phyloP scores from a whole-genome alignment of 1,139 yeast species.

The Meyerozyma smithsonii region DNA sequence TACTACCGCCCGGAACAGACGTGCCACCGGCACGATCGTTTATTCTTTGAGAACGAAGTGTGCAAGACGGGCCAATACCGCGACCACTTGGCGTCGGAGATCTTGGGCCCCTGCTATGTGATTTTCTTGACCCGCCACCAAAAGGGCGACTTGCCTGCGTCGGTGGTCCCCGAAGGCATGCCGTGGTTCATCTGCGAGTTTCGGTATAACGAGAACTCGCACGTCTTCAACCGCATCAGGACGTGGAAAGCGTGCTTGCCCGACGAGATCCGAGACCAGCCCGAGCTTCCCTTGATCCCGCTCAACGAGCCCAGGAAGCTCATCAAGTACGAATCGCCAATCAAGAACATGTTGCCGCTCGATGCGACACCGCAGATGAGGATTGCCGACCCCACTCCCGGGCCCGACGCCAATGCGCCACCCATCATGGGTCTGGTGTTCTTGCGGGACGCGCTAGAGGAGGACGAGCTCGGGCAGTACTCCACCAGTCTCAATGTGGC shows the following conservation, averaged over 20 bases:
- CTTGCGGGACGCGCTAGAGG: slow-evolving; percentile 64
- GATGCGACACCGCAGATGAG: slow-evolving; percentile 70
- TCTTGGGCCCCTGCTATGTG: slow-evolving; percentile 90
- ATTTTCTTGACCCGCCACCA: slow-evolving; percentile 91
- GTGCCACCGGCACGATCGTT: slow-evolving; percentile 83
- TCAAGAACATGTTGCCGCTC: slow-evolving; percentile 68
- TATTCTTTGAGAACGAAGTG: slow-evolving; percentile 90
- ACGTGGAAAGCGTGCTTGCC: slow-evolving; percentile 99
- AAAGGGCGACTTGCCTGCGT: slow-evolving; percentile 85
- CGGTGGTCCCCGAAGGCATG: slow-evolving; percentile 59
- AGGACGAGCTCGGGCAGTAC: slow-evolving; percentile 77
- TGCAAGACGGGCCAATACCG: slow-evolving; percentile 96
- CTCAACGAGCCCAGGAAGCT: slow-evolving; percentile 56
- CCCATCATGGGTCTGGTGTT: slow-evolving; percentile 91
- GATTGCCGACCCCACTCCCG: slow-evolving; percentile 78
- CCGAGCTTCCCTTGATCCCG: slow-evolving; percentile 70
- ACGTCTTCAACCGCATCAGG: slow-evolving; percentile 87
- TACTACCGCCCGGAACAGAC: slow-evolving; percentile 97
- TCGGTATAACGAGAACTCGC: slow-evolving; percentile 87
- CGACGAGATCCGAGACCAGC: slow-evolving; percentile 84
- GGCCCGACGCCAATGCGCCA: slow-evolving; percentile 72
- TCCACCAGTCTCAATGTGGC: slow-evolving; percentile 46
- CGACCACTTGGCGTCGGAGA: slow-evolving; percentile 85
- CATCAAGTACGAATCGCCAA: slow-evolving; percentile 77
- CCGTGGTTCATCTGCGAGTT: slow-evolving; percentile 93